Percentiles rank a stretch among this genome's conserved stretches.
These are phyloP conservation scores for Quercus alba DNA, from an alignment of 306 rosid species.

Conservation along the genomic window DNA sequence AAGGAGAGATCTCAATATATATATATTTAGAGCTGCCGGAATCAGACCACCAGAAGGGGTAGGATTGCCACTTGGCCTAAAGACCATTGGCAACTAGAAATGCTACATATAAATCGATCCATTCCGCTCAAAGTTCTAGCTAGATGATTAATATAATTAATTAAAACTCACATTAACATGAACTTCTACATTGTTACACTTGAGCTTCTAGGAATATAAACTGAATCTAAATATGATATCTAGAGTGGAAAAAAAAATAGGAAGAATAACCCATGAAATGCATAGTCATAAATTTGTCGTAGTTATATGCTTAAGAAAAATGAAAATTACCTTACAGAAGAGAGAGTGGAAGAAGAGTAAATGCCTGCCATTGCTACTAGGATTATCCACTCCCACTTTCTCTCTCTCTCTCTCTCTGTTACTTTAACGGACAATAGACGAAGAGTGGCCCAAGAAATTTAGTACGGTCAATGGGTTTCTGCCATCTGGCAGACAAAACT, in stretches of 20 bases:
- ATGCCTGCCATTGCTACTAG: conserved; percentile 61
- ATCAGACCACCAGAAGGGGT: no score
- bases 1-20: no score
- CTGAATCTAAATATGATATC: neutral
- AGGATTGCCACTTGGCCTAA: no score
- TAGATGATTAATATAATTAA: neutral
- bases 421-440: conserved; percentile 4
- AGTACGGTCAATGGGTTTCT: conserved; percentile 42
- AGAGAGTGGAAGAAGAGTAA: conserved; percentile 43
- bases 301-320: neutral
- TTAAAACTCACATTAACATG: neutral
- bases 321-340: conserved; percentile 49
- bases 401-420: neutral
- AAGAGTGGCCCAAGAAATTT: conserved; percentile 57
- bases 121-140: neutral
- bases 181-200: neutral
- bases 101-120: no score
- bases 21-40: no score
- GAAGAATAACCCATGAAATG: neutral
- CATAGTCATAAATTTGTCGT: neutral
- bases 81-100: no score
- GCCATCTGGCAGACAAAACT: conserved; percentile 46
- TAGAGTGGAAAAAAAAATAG: neutral
- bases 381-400: neutral
- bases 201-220: neutral